Evolutionary conservation across 2,329 filamentous ascomycete species (phyloP), one percentile per base, ranked within the genome.

Genomic region (Nemania serpens): DNA sequence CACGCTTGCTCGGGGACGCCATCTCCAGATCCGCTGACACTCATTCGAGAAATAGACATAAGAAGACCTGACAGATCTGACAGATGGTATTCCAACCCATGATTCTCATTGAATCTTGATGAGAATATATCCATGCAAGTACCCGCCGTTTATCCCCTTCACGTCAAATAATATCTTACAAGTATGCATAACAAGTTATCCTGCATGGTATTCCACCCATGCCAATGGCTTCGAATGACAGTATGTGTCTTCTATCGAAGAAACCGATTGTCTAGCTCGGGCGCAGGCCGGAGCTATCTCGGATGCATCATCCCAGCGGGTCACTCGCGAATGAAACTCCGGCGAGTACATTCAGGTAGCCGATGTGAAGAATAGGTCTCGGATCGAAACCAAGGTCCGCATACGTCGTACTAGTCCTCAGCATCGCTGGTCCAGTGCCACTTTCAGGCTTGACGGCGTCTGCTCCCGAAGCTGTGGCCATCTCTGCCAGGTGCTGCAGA

Each of bases 401-500:
- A 70, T 81, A 77, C 68, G 77, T 73, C 47, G 74, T 69, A 61
- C 67, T 74, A 33, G 68, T 71, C 55, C 61, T 69, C 47, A 69
- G 69, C 34, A 56, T 62, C 43, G 18, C 54, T 54, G 61, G 46
- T 50, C 66, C 64, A 22, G 59, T 51, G 39, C 66, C 51, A 18
- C 68, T 70, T n/a, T 71, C 73, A 3, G 60, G 39, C 56, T 66
- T 72, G 12, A 61, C 47, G 12, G 66, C 50, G 39, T 69, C 67
- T n/a, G 52, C 63, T 59, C 72, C 72, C 13, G 73, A 76, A 6
- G 79, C 79, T 5, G 81, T 82, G 6, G 82, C 82, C 49, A 84
- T 68, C 65, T 89, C 84, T 7, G 85, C 87, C 9, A 89, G 76
- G 61, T 83, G 85, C 72, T 89, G 85, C 51, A 90, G 75, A 36